Evolutionary conservation across 2,329 filamentous ascomycete species (phyloP).

Genomic region (Gaeumannomyces tritici): DNA sequence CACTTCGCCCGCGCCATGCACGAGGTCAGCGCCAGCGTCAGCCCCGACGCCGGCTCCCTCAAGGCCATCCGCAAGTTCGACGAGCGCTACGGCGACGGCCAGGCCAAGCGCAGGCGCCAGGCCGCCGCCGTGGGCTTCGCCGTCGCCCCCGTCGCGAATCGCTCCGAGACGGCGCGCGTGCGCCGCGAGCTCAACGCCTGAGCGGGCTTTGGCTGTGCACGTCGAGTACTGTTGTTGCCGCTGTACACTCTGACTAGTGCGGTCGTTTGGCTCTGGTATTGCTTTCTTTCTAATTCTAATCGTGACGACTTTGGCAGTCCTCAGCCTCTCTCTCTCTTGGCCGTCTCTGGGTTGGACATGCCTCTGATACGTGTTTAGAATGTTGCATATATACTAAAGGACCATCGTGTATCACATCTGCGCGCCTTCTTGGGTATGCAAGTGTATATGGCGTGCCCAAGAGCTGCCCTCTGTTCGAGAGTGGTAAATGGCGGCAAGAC

Average conservation of each 20-base stretch:
- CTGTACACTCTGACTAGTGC: not conserved
- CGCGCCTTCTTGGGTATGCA: too few species aligned
- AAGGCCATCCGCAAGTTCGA: constrained; percentile 90
- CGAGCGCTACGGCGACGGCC: constrained; percentile 82
- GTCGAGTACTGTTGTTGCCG: too few species aligned
- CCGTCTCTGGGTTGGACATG: not conserved
- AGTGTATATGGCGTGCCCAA: too few species aligned
- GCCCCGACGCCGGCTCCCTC: constrained; percentile 83
- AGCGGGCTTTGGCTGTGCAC: not conserved
- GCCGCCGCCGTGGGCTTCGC: constrained; percentile 52
- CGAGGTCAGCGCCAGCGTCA: constrained; percentile 88
- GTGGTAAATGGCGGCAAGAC: too few species aligned
- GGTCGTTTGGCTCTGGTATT: not conserved
- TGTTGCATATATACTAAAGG: not conserved
- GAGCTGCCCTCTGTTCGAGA: too few species aligned
- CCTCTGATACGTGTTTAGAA: not conserved
- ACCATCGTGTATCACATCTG: too few species aligned
- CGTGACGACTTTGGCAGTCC: not conserved
- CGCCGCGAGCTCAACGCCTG: constrained; percentile 11
- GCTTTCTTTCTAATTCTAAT: not conserved
- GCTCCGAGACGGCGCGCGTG: constrained; percentile 36
- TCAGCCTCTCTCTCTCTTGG: too few species aligned
- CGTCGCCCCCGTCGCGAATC: constrained; percentile 26
- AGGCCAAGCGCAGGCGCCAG: constrained; percentile 55
- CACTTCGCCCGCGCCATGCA: constrained; percentile 83